Evolutionary conservation across 2,329 filamentous ascomycete species (phyloP), one percentile per base, ranked within the genome.

Genomic region (Fusarium coffeatum): DNA sequence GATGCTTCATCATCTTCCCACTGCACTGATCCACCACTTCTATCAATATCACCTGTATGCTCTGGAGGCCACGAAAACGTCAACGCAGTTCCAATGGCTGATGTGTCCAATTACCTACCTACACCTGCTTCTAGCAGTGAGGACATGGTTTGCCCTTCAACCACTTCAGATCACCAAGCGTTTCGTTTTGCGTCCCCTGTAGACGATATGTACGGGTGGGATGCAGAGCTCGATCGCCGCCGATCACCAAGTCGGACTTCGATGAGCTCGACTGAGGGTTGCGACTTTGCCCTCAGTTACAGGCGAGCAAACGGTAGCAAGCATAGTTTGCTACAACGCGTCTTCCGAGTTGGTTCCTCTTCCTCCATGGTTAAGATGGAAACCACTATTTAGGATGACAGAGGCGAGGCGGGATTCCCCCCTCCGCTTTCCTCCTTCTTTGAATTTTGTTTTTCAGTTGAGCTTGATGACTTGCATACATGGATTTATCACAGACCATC

Each of bases 161-260:
- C 71, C 10, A 67, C 46, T 42, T 53, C 59, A 15, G 72, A 66
- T 34, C 41, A 59, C 2, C 40, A 66, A 20, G 64, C 64, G 4
- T 74, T 63, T 30, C 62, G 65, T 45, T 69, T 64, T 41, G 59
- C 72, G 5, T 66, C 71, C 11, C 55, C 71, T 3, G 50, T 66
- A 8, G 57, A 54, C 22, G 85, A 88, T 58, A 70, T 81, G 7
- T 88, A 88, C 59, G 86, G 86, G 15, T 88, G 86, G 86, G 85
- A 88, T 62, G 84, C 84, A 12, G 84, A 84, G 67, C 74, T 75
- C 45, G 60, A 74, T 18, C 74, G 72, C 45, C 62, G 67, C 13
- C 49, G 64, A 22, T 53, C 59, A 8, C 51, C 59, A 34, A 58
- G 64, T 16, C 55, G 63, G 20, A 46, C 60, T 8, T 71, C 64